Evolutionary conservation across 345 rosid species (phyloP), one percentile per base, ranked within the genome.

Genomic region (Lepidium didymum): DNA sequence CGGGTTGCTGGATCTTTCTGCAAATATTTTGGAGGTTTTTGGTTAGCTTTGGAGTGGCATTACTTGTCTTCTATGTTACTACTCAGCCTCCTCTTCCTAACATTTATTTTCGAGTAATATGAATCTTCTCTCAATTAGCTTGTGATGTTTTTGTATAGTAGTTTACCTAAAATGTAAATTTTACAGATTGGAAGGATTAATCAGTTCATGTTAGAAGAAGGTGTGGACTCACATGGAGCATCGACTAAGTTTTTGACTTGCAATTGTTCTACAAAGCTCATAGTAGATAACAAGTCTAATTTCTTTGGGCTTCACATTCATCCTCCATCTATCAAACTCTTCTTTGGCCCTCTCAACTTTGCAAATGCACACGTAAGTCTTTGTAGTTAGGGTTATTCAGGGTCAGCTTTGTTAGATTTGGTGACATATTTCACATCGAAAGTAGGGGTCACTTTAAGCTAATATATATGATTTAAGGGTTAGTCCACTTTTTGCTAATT

Each of bases 11-110:
- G 98, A 70, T 87, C 38, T 75, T 64, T 51, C 38, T 85, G 62
- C 98, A 90, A 81, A 61, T 90, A 46, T 12, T 59, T 61, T 92
- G 98, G 96, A 87, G 98, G 75, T 69, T 92, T 37, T 10, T 84
- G 49, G 36, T 89, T 56, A 89, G 98, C 77, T 73, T 89, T 68
- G 85, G 80, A 23, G 65, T 85, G 47, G 92, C 92, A 21, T 77
- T 92, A 83, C 91, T 92, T 8, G 88, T 92, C 8, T 92, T 87
- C 79, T 92, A 85, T 78, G 43, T 84, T 44, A 85, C 88, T n/a
- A 83, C 95, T 10, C 87, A 89, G 49, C 98, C 98, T 29, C 89
- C 98, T 16, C 78, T 78, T 15, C 98, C 98, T 11, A 47, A 71
- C 29, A 43, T 89, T 9, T 86, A 88, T n/a, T 23, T 90, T 41